Evolutionary conservation across 805 yeast genomes (phyloP).

Genomic region (Kazachstania psychrophila): DNA sequence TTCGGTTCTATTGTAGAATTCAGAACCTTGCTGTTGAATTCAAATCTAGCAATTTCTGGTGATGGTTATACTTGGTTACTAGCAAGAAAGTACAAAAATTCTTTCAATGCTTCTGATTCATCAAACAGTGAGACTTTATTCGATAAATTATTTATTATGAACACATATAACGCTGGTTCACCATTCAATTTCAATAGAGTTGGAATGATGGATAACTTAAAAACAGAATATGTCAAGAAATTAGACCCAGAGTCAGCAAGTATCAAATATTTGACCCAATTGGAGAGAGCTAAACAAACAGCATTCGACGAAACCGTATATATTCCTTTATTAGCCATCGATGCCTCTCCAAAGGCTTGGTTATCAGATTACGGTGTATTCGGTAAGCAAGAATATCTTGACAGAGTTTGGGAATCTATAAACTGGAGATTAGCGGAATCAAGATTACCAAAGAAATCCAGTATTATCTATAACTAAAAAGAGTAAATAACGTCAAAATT

Average conservation of each 20-base stretch:
- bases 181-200: constrained; percentile 56
- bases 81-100: constrained; percentile 35
- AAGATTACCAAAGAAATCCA: constrained; percentile 28
- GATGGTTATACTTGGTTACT: constrained; percentile 90
- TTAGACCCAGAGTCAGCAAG: not conserved
- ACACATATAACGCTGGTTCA: constrained; percentile 85
- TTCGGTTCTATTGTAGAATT: constrained; percentile 77
- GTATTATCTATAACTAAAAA: constrained; percentile 2
- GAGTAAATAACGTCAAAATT: no score
- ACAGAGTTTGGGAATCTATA: constrained; percentile 58
- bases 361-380: constrained; percentile 68
- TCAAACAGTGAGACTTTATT: constrained; percentile 14
- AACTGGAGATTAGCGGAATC: constrained; percentile 61
- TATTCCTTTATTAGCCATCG: constrained; percentile 60
- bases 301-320: constrained; percentile 22
- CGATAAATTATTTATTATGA: constrained; percentile 54
- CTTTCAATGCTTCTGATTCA: constrained; percentile 5
- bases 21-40: constrained; percentile 55
- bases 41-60: constrained; percentile 69
- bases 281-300: constrained; percentile 35
- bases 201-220: constrained; percentile 13
- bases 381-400: constrained; percentile 57
- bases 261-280: constrained; percentile 5
- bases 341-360: constrained; percentile 63
- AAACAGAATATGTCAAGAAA: constrained; percentile 5